Evolutionary conservation across 495 filamentous ascomycete genomes (phyloP), one percentile per base, ranked within the genome.

Genomic region (Talaromyces trachyspermus): DNA sequence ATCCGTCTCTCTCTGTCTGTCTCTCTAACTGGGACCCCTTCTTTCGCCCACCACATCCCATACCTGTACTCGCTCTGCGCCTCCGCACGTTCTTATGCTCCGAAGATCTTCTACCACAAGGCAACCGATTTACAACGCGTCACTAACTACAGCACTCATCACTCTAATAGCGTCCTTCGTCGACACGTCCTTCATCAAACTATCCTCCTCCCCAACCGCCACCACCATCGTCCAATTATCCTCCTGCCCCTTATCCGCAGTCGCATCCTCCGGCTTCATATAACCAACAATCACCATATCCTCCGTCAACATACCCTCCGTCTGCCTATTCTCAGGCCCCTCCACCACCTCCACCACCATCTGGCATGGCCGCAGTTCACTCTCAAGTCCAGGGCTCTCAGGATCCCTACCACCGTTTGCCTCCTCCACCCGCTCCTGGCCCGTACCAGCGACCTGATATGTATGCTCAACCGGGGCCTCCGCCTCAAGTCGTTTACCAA

Each of bases 401-500:
- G 53, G 67, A 71, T 50, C 56, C 63, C 15, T 69, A 73, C 53
- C 61, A 61, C 42, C 56, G 62, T 12, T 65, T 65, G 23, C 69
- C 65, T 25, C 71, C 66, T 15, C 66, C 70, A 26, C 65, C 59
- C 33, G 45, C 61, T 23, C 61, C 50, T 54, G 58, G 51, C 53
- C 56, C 51, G 46, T 75, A 53, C 67, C 72, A 66, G 59, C 72
- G 69, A 42, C 55, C 57, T 29, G 71, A 75, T 48, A 58, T 66
- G 38, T 76, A 76, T 51, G 69, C 24, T 68, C 69, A 54, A 54
- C 71, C 50, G 54, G 61, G 58, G 56, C 74, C 63, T 4, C 59
- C 56, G 40, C 64, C 64, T 20, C 55, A 76, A 57, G 59, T 85
- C 54, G 68, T 81, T 70, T 65, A 81, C 61, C 59, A 84, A 59